These are phyloP conservation scores for Boehmeria nivea DNA, from an alignment of 306 rosid species.

Conservation along the genomic window DNA sequence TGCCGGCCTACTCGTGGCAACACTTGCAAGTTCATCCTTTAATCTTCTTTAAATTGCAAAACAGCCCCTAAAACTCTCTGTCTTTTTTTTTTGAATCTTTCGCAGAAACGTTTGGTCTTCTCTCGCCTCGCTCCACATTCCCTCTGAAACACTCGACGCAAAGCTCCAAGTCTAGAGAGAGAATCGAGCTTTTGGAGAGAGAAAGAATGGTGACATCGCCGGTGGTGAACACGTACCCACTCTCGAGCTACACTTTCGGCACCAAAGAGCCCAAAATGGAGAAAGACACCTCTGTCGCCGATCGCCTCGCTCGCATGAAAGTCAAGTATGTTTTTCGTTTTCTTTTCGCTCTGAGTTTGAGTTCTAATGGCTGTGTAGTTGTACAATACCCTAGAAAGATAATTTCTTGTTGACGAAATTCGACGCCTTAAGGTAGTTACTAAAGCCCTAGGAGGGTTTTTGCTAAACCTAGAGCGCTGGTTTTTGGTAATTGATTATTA, in stretches of 20 bases:
- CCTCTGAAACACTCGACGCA: neutral
- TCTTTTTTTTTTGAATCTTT: conserved; percentile 18
- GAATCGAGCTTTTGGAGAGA: conserved; percentile 6
- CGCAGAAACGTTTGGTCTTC: neutral
- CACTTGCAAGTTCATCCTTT: no score
- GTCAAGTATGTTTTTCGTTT: conserved; percentile 52
- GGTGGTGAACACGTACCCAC: conserved; percentile 91
- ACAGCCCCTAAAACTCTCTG: neutral
- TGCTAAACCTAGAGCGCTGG: neutral
- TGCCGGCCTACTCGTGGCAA: no score
- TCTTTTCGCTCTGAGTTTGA: neutral
- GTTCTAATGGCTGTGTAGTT: neutral
- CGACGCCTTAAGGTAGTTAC: neutral
- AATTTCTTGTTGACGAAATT: neutral
- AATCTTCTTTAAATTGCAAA: conserved; percentile 7
- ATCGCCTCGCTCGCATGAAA: conserved; percentile 99
- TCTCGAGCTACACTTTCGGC: conserved; percentile 97
- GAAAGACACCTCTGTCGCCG: conserved; percentile 99
- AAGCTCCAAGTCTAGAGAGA: neutral
- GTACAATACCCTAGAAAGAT: conserved; percentile 41
- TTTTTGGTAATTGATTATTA: neutral
- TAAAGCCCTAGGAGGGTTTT: conserved; percentile 8
- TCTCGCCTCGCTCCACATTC: neutral
- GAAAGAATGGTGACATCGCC: conserved; percentile 62
- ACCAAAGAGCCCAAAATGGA: conserved; percentile 99